These are phyloP conservation scores for Myriosclerotinia scirpicola DNA, from an alignment of 2,329 filamentous ascomycete species.

Conservation along the genomic window DNA sequence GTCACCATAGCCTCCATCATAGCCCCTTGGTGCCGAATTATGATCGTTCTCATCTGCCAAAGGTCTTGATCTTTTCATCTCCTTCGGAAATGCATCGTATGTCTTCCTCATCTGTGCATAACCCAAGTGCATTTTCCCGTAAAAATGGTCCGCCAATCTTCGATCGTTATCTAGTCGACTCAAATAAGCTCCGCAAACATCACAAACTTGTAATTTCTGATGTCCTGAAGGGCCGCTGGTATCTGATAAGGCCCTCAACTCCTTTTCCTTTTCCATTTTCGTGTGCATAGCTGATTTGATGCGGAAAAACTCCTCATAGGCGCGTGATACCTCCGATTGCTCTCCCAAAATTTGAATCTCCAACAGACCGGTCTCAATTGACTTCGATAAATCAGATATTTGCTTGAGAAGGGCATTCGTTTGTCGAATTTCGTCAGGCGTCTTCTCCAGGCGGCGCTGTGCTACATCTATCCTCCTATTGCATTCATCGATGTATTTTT, in stretches of 20 bases:
- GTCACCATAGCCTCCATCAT: conserved; percentile 54
- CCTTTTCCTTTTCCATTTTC: conserved; percentile 81
- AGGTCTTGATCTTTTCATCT: conserved; percentile 70
- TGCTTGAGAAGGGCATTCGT: conserved; percentile 86
- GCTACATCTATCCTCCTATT: conserved; percentile 90
- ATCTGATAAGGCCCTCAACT: conserved; percentile 87
- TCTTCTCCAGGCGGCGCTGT: conserved; percentile 91
- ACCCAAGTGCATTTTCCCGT: conserved; percentile 98
- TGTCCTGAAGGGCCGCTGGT: conserved; percentile 91
- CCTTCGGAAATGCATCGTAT: conserved; percentile 80
- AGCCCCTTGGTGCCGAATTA: conserved; percentile 52
- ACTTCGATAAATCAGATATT: conserved; percentile 77
- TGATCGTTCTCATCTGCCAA: conserved; percentile 54
- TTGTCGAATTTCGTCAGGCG: conserved; percentile 93
- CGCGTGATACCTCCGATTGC: conserved; percentile 74
- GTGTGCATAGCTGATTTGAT: conserved; percentile 76
- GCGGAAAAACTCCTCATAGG: conserved; percentile 85
- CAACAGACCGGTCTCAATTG: conserved; percentile 76
- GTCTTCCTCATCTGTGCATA: conserved; percentile 99
- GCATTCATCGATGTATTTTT: conserved; percentile 96
- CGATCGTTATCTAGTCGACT: conserved; percentile 92
- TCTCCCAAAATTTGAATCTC: conserved; percentile 87
- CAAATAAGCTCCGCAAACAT: conserved; percentile 95
- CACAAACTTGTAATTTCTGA: conserved; percentile 97
- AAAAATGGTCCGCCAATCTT: conserved; percentile 93